phyloP scores from a whole-genome alignment of 148 eudicot species.

The Chenopodium berlandieri region DNA sequence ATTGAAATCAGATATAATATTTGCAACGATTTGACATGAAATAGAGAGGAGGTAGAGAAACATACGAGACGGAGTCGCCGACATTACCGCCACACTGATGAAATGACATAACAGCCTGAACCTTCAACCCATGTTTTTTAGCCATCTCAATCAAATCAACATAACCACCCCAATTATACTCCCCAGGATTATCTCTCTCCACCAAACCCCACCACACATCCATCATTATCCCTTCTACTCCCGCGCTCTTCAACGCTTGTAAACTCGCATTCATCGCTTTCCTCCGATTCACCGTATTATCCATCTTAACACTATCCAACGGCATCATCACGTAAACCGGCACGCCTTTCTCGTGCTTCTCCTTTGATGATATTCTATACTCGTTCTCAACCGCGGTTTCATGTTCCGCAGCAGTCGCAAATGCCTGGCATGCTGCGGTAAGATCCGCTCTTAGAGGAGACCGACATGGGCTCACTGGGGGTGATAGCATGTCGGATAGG shows the following conservation, averaged over 20 bases:
- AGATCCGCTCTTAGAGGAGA: constrained; percentile 36
- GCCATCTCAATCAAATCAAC: constrained; percentile 74
- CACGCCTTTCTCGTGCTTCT: constrained; percentile 46
- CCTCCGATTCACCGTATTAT: constrained; percentile 57
- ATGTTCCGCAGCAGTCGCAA: constrained; percentile 27
- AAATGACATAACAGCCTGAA: constrained; percentile 93
- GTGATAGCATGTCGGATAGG: constrained; percentile 26
- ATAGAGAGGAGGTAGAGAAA: background rate
- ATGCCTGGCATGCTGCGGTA: constrained; percentile 36
- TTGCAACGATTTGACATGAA: too few species aligned
- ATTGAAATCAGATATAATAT: too few species aligned
- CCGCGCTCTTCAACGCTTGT: constrained; percentile 82
- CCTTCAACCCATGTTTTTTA: constrained; percentile 59
- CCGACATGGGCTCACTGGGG: constrained; percentile 38
- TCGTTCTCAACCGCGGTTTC: constrained; percentile 37
- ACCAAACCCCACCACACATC: constrained; percentile 99
- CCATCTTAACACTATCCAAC: constrained; percentile 75
- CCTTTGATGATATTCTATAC: constrained; percentile 28
- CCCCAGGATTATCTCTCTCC: constrained; percentile 74
- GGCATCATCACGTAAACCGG: constrained; percentile 98
- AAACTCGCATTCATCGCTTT: constrained; percentile 84
- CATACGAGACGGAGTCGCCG: constrained; percentile 87
- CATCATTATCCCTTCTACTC: constrained; percentile 91
- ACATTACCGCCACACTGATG: constrained; percentile 96
- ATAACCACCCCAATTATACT: constrained; percentile 87